Conservation (phyloP, 164 flowering plant species). For the Chimonanthus salicifolius region DNA sequence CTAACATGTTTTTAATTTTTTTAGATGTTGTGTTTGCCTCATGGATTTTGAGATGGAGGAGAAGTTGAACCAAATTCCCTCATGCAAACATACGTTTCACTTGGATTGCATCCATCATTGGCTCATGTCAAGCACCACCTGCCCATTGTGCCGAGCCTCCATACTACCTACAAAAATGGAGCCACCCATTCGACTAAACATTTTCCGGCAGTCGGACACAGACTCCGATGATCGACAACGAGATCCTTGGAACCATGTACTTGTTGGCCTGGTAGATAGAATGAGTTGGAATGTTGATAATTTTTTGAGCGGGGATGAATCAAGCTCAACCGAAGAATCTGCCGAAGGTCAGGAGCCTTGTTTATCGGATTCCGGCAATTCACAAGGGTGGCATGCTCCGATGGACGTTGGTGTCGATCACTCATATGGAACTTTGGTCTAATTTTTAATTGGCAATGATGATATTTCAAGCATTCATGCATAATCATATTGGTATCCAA, state of each 20-base stretch:
- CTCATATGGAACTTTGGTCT: no score
- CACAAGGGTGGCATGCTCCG: background rate
- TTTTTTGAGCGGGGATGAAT: background rate
- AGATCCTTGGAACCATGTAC: background rate
- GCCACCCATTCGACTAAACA: background rate
- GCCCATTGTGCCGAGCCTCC: conserved; percentile 72
- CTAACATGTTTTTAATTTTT: background rate
- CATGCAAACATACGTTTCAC: conserved; percentile 79
- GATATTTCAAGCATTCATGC: no score
- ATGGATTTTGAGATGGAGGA: conserved; percentile 77
- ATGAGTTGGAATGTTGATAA: background rate
- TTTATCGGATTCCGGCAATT: background rate
- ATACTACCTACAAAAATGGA: conserved; percentile 11
- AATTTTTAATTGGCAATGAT: no score
- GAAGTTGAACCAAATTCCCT: conserved; percentile 58
- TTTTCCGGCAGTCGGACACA: background rate
- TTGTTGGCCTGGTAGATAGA: background rate
- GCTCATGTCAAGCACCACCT: conserved; percentile 62
- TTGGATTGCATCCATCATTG: conserved; percentile 67
- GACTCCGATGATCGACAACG: background rate
- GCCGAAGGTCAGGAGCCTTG: background rate
- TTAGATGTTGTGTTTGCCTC: conserved; percentile 84
- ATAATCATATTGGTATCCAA: no score
- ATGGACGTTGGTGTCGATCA: background rate
- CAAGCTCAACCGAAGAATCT: background rate